phyloP scores from a whole-genome alignment of 2,329 filamentous ascomycete genomes.

The Amylocarpus encephaloides region DNA sequence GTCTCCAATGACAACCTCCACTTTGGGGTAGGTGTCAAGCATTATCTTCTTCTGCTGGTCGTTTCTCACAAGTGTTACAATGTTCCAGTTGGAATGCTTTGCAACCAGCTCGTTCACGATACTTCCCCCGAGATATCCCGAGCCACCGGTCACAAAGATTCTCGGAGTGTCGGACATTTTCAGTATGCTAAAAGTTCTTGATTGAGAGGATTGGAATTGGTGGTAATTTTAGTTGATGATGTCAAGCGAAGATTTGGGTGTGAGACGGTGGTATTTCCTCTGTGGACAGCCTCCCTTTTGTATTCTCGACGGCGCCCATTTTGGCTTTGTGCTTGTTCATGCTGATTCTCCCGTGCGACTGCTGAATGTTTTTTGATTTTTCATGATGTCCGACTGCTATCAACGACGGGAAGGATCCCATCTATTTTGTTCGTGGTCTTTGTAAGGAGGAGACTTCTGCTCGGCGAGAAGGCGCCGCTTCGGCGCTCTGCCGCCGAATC shows the following conservation, averaged over 20 bases:
- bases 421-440: not conserved
- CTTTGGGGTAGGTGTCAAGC: slow-evolving; percentile 8
- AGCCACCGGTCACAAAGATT: slow-evolving; percentile 22
- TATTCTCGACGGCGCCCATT: no score
- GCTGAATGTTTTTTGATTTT: no score
- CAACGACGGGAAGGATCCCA: no score
- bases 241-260: no score
- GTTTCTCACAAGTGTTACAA: slow-evolving; percentile 17
- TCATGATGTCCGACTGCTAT: not conserved
- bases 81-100: slow-evolving; percentile 19
- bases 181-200: no score
- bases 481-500: not conserved
- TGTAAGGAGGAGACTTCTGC: not conserved
- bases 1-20: slow-evolving; percentile 28
- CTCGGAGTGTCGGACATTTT: slow-evolving; percentile 5
- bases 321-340: no score
- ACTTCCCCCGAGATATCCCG: slow-evolving; percentile 22
- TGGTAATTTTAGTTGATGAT: no score
- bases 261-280: no score
- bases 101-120: slow-evolving; percentile 11
- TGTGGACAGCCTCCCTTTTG: no score
- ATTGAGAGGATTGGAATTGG: no score
- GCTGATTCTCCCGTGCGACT: no score
- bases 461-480: not conserved
- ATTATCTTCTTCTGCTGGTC: slow-evolving; percentile 16